Evolutionary conservation across 2,329 filamentous ascomycete species (phyloP).

Genomic region (Boeremia lycopersici): DNA sequence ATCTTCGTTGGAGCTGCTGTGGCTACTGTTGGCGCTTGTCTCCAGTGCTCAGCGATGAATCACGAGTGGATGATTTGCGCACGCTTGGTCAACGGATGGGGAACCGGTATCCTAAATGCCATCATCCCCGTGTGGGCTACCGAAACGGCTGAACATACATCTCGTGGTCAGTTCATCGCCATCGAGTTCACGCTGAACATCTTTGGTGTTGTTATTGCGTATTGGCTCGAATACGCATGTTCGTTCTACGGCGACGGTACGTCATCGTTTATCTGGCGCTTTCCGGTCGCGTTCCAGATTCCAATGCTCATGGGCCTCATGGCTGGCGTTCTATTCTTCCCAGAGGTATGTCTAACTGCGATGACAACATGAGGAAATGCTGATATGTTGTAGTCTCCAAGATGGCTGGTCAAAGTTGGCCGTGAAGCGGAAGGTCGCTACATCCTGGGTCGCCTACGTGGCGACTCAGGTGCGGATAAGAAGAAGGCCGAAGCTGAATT

Average conservation of each 20-base stretch:
- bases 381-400: slow-evolving; percentile 37
- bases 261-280: slow-evolving; percentile 68
- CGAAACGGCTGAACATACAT: slow-evolving; percentile 71
- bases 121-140: slow-evolving; percentile 76
- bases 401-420: slow-evolving; percentile 68
- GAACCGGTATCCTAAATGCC: slow-evolving; percentile 72
- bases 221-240: slow-evolving; percentile 60
- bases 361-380: not conserved
- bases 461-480: slow-evolving; percentile 57
- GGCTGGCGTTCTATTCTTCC: slow-evolving; percentile 67
- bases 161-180: slow-evolving; percentile 71
- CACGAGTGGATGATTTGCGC: slow-evolving; percentile 62
- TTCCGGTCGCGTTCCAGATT: slow-evolving; percentile 74
- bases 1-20: slow-evolving; percentile 36
- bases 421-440: slow-evolving; percentile 71
- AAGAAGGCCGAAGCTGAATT: slow-evolving; percentile 59
- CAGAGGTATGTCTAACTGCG: slow-evolving; percentile 63
- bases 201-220: slow-evolving; percentile 68
- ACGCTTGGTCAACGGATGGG: slow-evolving; percentile 67
- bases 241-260: slow-evolving; percentile 65
- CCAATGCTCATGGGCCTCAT: slow-evolving; percentile 66
- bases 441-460: slow-evolving; percentile 68
- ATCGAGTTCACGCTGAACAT: slow-evolving; percentile 78
- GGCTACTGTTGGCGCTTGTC: slow-evolving; percentile 57
- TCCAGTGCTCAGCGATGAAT: slow-evolving; percentile 71